Evolutionary conservation across 768 basidiomycete species (phyloP).

Genomic region (Chalciporus piperatus): DNA sequence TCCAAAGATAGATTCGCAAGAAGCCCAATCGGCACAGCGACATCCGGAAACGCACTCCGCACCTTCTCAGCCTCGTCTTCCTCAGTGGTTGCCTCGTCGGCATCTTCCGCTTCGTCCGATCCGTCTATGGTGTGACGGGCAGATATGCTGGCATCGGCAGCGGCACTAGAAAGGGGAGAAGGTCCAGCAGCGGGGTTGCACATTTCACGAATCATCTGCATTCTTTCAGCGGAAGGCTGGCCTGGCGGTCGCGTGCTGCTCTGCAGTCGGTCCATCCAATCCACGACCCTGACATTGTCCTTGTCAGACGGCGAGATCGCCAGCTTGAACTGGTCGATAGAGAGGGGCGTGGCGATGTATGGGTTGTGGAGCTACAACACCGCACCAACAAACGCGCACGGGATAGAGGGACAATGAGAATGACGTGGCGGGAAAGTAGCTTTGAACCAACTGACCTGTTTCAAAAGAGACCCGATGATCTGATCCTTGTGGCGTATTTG

Average conservation of each 20-base stretch:
- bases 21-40: slow-evolving; percentile 71
- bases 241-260: slow-evolving; percentile 52
- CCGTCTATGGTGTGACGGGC: slow-evolving; percentile 21
- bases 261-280: slow-evolving; percentile 72
- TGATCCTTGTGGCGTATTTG: slow-evolving; percentile 86
- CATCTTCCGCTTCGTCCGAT: slow-evolving; percentile 39
- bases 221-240: slow-evolving; percentile 32
- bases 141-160: neutral
- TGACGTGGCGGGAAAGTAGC: neutral
- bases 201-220: slow-evolving; percentile 30
- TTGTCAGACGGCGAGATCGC: slow-evolving; percentile 75
- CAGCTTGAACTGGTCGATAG: slow-evolving; percentile 75
- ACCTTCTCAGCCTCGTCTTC: slow-evolving; percentile 45
- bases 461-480: slow-evolving; percentile 81
- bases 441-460: slow-evolving; percentile 51
- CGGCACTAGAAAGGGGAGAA: neutral
- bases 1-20: slow-evolving; percentile 70
- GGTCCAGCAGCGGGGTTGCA: slow-evolving; percentile 26
- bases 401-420: neutral
- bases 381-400: neutral
- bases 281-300: slow-evolving; percentile 64
- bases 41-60: slow-evolving; percentile 57
- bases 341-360: slow-evolving; percentile 73
- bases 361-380: slow-evolving; percentile 59
- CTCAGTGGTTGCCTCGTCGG: slow-evolving; percentile 31